These are phyloP conservation scores for Odontarrhena argentea DNA, from an alignment of 345 rosid species.

Conservation along the genomic window DNA sequence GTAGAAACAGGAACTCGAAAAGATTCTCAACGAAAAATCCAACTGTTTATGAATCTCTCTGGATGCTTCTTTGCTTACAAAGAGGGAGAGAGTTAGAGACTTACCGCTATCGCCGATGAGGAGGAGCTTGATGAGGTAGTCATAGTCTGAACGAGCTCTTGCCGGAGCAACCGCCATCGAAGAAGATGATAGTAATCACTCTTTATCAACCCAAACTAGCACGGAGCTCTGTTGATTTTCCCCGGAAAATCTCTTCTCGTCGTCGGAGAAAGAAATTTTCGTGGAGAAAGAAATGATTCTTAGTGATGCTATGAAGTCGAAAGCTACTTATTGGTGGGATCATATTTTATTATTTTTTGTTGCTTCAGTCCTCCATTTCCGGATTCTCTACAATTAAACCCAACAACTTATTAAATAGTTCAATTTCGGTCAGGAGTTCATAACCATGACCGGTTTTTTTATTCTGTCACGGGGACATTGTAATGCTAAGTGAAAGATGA, in stretches of 20 bases:
- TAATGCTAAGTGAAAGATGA: too few species aligned
- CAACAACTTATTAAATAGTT: not conserved
- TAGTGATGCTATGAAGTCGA: conserved; percentile 3
- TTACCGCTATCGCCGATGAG: conserved; percentile 57
- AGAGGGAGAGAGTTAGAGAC: conserved; percentile 3
- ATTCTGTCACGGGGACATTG: too few species aligned
- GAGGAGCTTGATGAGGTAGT: conserved; percentile 56
- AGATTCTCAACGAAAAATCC: not conserved
- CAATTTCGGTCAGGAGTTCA: not conserved
- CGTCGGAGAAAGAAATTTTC: conserved; percentile 26
- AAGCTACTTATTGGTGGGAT: conserved; percentile 26
- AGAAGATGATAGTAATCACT: not conserved
- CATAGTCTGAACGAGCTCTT: conserved; percentile 61
- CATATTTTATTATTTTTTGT: conserved; percentile 18
- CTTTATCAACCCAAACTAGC: not conserved
- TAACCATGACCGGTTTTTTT: too few species aligned
- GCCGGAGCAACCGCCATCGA: conserved; percentile 52
- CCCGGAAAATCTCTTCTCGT: conserved; percentile 30
- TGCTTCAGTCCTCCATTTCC: not conserved
- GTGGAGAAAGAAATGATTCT: not conserved
- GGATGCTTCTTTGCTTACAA: not conserved
- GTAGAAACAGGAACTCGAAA: conserved; percentile 9
- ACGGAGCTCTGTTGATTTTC: conserved; percentile 7
- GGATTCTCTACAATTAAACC: not conserved
- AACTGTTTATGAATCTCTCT: not conserved